A percentile compares a stretch with the other conserved stretches of the same genome.
These are phyloP conservation scores for Irpex sp. DNA, from an alignment of 1,284 basidiomycete genomes.

Conservation along the genomic window DNA sequence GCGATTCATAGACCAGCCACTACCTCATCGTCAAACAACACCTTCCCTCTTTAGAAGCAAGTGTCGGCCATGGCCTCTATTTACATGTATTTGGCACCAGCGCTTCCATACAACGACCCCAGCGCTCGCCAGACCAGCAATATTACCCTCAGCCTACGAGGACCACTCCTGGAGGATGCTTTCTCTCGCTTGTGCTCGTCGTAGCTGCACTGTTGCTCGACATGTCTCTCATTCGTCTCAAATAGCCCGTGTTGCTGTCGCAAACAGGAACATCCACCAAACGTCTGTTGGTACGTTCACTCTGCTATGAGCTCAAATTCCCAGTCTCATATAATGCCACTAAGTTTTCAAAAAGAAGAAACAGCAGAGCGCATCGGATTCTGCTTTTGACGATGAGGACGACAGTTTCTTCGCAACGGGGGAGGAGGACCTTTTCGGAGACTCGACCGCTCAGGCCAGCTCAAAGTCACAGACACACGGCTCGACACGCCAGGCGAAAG, in stretches of 20 bases:
- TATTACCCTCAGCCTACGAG: too few species aligned
- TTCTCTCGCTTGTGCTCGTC: background rate
- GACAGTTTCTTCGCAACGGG: background rate
- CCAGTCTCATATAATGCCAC: background rate
- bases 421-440: background rate
- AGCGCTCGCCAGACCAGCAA: too few species aligned
- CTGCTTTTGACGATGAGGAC: background rate
- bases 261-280: background rate
- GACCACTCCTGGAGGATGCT: background rate
- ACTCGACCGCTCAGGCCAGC: background rate
- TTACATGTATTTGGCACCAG: too few species aligned
- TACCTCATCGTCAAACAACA: too few species aligned
- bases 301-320: background rate
- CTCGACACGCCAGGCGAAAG: background rate
- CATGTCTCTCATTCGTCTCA: background rate
- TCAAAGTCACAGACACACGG: background rate
- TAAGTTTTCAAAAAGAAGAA: background rate
- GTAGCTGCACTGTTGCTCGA: background rate
- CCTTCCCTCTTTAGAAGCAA: too few species aligned
- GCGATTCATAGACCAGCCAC: background rate
- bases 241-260: background rate
- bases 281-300: background rate
- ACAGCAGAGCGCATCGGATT: background rate
- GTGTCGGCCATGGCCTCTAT: too few species aligned
- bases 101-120: too few species aligned